Evolutionary conservation across 257 asterid genomes (phyloP), one percentile per base, ranked within the genome.

Genomic region (Leptodermis oblonga): DNA sequence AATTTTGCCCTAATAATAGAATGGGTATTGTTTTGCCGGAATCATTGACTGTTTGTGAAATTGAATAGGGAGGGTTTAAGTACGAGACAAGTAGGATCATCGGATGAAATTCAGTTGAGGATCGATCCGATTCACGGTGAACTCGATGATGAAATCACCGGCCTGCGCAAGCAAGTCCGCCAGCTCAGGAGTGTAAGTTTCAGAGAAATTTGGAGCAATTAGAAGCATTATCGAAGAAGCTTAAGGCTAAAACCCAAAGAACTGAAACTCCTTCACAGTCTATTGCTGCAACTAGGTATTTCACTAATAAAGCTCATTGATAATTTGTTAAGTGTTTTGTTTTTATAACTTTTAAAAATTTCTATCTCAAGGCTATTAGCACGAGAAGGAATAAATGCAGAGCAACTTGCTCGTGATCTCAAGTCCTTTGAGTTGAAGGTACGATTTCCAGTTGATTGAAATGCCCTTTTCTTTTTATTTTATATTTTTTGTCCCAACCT

Each of bases 401-500:
- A 93, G 83, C 97, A 89, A 79, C 96, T 94, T 77, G 96, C 99
- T 62, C 94, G 91, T 66, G 97, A 93, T 84, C 99, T 93, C 64
- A 91, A 89, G 84, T 91, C 97, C 7, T 93, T 93, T 55, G 96
- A 93, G 77, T 80, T 93, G 62, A 93, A 93, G 96, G 99, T 89
- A 61, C 34, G 58, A 7, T 74, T 5, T 7, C 8, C 37, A 5
- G 23, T 66, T 15, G 13, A 28, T 31, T 58, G 11, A 30, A 31
- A 28, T 11, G 42, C 14, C 20, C 10, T 55, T 13, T 55, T 26
- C 34, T 9, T 6, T n/a, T n/a, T n/a, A n/a, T n/a, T n/a, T n/a
- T n/a, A n/a, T n/a, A n/a, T n/a, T n/a, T n/a, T n/a, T n/a, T n/a
- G n/a, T n/a, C n/a, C n/a, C n/a, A n/a, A n/a, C n/a, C n/a, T 34